phyloP scores from a whole-genome alignment of 371 early-diverging fungal species.

The Phascolomyces articulosus region DNA sequence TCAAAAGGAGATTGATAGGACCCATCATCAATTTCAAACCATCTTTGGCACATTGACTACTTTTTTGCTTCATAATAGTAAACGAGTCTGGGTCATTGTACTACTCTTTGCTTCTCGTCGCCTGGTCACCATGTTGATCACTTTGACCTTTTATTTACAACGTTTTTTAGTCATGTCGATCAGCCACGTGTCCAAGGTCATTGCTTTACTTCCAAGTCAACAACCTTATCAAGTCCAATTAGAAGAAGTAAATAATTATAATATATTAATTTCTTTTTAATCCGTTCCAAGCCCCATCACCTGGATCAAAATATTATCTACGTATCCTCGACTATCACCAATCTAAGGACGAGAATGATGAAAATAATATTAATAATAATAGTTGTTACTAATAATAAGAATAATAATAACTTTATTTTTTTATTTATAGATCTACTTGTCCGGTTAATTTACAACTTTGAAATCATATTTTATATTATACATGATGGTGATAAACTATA shows the following conservation, averaged over 20 bases:
- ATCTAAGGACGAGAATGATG: too few species aligned
- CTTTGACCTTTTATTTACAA: neutral
- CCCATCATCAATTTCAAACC: conserved; percentile 5
- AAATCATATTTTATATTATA: neutral
- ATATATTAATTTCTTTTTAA: too few species aligned
- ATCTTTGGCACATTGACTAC: neutral
- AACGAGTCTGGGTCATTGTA: neutral
- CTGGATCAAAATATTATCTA: too few species aligned
- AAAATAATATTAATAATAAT: too few species aligned
- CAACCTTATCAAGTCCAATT: neutral
- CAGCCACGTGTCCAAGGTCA: neutral
- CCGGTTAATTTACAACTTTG: neutral
- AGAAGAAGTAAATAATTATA: conserved; percentile 1
- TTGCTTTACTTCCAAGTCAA: neutral
- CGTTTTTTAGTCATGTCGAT: neutral
- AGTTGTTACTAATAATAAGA: too few species aligned
- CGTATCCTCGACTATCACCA: too few species aligned
- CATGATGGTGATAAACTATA: too few species aligned
- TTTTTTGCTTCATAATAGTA: neutral
- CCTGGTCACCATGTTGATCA: neutral
- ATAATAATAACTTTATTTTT: too few species aligned
- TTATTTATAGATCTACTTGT: neutral
- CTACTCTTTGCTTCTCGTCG: neutral
- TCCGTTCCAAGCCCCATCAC: too few species aligned
- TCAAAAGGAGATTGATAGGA: neutral